A percentile compares a stretch with the other conserved stretches of the same genome.
phyloP scores from a whole-genome alignment of 345 rosid species.

The Cardiospermum halicacabum region DNA sequence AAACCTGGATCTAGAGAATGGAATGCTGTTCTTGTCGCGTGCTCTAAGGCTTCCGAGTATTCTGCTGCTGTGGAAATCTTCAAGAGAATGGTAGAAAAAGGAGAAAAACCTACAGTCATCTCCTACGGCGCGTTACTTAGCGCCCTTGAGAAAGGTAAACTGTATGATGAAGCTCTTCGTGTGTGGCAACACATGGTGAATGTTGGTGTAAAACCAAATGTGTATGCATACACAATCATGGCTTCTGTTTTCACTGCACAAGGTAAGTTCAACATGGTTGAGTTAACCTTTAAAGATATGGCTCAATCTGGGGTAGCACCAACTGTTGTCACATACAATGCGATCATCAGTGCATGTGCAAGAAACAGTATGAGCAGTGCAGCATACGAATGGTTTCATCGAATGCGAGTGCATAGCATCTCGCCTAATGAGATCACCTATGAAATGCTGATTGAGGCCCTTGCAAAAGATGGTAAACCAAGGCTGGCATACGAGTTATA shows the following conservation, averaged over 20 bases:
- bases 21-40: slow-evolving; percentile 87
- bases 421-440: slow-evolving; percentile 67
- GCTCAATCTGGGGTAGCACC: slow-evolving; percentile 51
- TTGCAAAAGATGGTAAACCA: slow-evolving; percentile 74
- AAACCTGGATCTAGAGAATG: slow-evolving; percentile 75
- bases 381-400: slow-evolving; percentile 91
- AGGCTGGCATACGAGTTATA: slow-evolving; percentile 69
- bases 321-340: slow-evolving; percentile 86
- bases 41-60: slow-evolving; percentile 86
- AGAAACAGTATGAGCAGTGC: slow-evolving; percentile 51
- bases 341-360: slow-evolving; percentile 69
- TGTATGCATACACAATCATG: slow-evolving; percentile 80
- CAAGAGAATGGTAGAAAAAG: slow-evolving; percentile 77
- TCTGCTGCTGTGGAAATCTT: slow-evolving; percentile 75
- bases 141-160: slow-evolving; percentile 84
- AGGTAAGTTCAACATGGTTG: slow-evolving; percentile 57
- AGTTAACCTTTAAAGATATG: slow-evolving; percentile 67
- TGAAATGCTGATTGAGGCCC: slow-evolving; percentile 71
- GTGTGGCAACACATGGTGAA: slow-evolving; percentile 96
- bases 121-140: slow-evolving; percentile 86
- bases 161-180: slow-evolving; percentile 70
- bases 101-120: slow-evolving; percentile 79
- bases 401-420: slow-evolving; percentile 59
- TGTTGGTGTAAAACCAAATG: slow-evolving; percentile 65
- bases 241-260: slow-evolving; percentile 68